phyloP scores from a whole-genome alignment of 108 stramenopile species.

The Pseudonitzschia pungens region DNA sequence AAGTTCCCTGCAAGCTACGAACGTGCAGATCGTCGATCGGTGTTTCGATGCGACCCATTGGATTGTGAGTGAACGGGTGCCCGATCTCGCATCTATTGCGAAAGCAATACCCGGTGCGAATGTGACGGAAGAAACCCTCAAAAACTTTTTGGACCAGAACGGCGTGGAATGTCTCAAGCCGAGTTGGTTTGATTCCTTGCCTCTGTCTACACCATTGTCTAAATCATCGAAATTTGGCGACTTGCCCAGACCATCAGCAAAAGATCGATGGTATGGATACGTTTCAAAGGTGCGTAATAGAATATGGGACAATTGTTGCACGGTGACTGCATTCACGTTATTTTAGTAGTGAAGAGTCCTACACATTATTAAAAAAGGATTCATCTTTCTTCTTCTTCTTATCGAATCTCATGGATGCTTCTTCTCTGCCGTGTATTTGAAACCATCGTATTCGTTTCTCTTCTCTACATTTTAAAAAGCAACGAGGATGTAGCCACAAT shows the following conservation, averaged over 20 bases:
- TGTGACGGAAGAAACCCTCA: not conserved
- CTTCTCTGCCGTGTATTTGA: not conserved
- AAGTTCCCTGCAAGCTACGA: not conserved
- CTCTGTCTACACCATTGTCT: not conserved
- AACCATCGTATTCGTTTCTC: not conserved
- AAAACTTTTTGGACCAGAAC: conserved; percentile 1
- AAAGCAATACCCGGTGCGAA: not conserved
- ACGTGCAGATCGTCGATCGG: not conserved
- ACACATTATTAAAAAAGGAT: too few relatives aligned
- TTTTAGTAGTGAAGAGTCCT: too few relatives aligned
- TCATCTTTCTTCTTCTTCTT: too few relatives aligned
- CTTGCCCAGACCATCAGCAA: conserved; percentile 8
- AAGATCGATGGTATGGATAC: conserved; percentile 10
- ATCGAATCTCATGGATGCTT: not conserved
- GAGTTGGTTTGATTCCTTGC: conserved; percentile 4
- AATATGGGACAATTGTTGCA: not conserved
- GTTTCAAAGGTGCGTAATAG: not conserved
- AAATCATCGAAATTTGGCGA: not conserved
- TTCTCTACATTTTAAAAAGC: not conserved
- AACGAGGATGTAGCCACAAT: not conserved
- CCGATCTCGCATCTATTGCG: conserved; percentile 10
- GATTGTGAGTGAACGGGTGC: conserved; percentile 9
- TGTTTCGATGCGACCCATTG: conserved; percentile 6
- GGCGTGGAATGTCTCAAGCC: conserved; percentile 2
- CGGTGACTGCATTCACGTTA: too few relatives aligned